Evolutionary conservation across 2,329 filamentous ascomycete genomes (phyloP), one percentile per base, ranked within the genome.

Genomic region (Ilyonectria destructans): DNA sequence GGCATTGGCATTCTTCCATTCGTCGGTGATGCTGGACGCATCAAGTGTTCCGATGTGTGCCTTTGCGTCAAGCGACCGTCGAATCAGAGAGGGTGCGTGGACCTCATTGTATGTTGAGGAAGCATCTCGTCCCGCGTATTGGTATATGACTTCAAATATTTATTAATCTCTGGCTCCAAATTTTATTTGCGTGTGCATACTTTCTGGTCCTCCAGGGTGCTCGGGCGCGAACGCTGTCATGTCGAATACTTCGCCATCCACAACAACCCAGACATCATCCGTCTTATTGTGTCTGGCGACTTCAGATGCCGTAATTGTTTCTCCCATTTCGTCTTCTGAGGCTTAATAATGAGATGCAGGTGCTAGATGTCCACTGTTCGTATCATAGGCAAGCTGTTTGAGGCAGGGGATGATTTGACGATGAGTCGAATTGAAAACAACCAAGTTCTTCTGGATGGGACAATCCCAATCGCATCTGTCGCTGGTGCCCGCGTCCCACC

Each of bases 21-120:
- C 23, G 4, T 62, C 51, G 2, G 70, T 35, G 17, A 68, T 31
- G 1, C 62, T 65, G 3, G 59, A 3, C 29, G n/a, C n/a, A 40
- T 74, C 72, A 5, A 76, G 45, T 6, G 17, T n/a, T 17, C 72
- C 74, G 12, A 74, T 54, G n/a, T 68, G 66, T 23, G 49, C 31
- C n/a, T 67, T 58, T 12, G 45, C 26, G 4, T 66, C 58, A 1
- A 66, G 52, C 8, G 51, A 57, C 19, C 57, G 56, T 6, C 46
- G 35, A 33, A 62, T 66, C 9, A 66, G 21, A 6, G 64, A 67
- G 1, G 64, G 64, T 2, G 58, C 43, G 43, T 62, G 64, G 1
- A 62, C 46, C 12, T 49, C 52, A 19, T 67, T 67, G 52, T 49
- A 67, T n/a, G 19, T 23, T 1, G n/a, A n/a, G 6, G 51, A 67